Evolutionary conservation across 495 filamentous ascomycete species (phyloP), one percentile per base, ranked within the genome.

Genomic region (Penicillium parvum): DNA sequence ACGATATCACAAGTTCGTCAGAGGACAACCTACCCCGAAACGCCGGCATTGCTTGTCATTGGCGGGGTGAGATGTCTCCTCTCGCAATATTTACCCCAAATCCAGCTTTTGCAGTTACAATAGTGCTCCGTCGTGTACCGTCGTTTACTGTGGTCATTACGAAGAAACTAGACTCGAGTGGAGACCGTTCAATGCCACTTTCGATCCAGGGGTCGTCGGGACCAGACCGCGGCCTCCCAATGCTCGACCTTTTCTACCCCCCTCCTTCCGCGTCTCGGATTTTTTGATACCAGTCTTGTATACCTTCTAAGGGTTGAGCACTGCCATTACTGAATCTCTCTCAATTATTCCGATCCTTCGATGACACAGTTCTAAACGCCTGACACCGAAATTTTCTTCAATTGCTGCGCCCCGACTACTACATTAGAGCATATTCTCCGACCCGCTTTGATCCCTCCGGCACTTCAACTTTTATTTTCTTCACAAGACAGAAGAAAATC

Each of bases 161-260:
- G 55, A 52, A n/a, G 52, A 47, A 50, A 47, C 45, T 49, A 52
- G 41, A 43, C 21, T 33, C 36, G 36, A 52, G 55, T 58, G 55
- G 55, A 50, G 45, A 51, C 44, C 27, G 32, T 49, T 54, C 47
- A 45, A 54, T 56, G 49, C 45, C 49, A 57, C 55, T 55, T n/a
- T 42, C 23, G 43, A 51, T 56, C 56, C 56, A 59, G 56, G 56
- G 55, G 55, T 55, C 46, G 20, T 12, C n/a, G 49, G 49, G 39
- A 52, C 48, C 27, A 51, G 48, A 18, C 38, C 39, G 32, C 40
- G 40, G 28, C 28, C 32, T 39, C 16, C 28, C 37, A 23, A 18
- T 37, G 26, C 32, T 37, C 35, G 39, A 27, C 40, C 46, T 50
- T 47, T 38, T 37, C 40, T 40, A 45, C 41, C 29, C 36, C 45